phyloP scores from a whole-genome alignment of 441 rosid species.

The Gossypium lobatum region DNA sequence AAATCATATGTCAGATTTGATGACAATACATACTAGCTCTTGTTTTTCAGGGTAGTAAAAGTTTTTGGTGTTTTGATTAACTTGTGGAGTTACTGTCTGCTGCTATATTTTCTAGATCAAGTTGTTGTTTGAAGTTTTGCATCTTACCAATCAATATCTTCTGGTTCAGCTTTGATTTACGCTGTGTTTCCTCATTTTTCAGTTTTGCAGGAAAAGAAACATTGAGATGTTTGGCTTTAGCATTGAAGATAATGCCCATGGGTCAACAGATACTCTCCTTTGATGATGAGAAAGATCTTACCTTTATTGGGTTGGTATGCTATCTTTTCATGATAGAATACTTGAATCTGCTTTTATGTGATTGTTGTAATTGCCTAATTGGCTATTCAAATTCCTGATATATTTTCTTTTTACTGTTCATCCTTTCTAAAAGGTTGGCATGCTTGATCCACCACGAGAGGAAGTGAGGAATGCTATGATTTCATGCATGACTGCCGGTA shows the following conservation, averaged over 20 bases:
- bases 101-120: not conserved
- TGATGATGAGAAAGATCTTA: constrained; percentile 91
- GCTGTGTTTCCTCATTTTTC: constrained; percentile 21
- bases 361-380: not conserved
- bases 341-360: not conserved
- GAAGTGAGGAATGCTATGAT: constrained; percentile 97
- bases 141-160: not conserved
- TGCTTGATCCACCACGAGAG: constrained; percentile 98
- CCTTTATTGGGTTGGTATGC: constrained; percentile 99
- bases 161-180: constrained; percentile 1
- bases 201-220: constrained; percentile 95
- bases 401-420: constrained; percentile 3
- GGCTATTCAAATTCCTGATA: not conserved
- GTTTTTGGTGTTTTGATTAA: not conserved
- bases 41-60: not conserved
- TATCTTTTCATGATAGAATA: constrained; percentile 40
- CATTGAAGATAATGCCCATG: constrained; percentile 71
- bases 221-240: constrained; percentile 89
- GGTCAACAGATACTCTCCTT: constrained; percentile 69
- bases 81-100: not conserved
- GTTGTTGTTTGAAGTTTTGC: not conserved
- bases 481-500: constrained; percentile 97
- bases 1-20: not conserved
- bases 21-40: not conserved
- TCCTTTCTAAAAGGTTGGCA: constrained; percentile 67